These are phyloP conservation scores for Triangularia setosa DNA, from an alignment of 2,329 filamentous ascomycete genomes.

Conservation along the genomic window DNA sequence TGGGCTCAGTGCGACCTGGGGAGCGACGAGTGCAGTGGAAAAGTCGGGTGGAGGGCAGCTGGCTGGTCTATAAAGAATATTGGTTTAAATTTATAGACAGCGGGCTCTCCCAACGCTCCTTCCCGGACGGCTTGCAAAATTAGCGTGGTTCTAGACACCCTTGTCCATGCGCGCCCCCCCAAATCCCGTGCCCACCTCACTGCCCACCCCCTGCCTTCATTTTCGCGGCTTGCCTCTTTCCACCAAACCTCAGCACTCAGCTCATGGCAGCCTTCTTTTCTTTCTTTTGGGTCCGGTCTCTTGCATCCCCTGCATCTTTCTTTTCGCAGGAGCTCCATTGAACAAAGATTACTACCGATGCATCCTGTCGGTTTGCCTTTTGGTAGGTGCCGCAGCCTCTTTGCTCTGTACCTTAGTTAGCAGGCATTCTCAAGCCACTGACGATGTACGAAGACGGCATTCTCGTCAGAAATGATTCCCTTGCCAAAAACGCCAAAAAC, in stretches of 20 bases:
- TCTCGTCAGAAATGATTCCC: neutral
- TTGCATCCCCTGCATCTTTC: neutral
- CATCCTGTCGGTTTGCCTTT: neutral
- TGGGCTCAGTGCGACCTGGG: constrained; percentile 17
- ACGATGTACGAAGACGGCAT: neutral
- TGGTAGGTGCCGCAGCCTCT: neutral
- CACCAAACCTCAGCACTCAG: constrained; percentile 1
- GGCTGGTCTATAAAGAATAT: constrained; percentile 28
- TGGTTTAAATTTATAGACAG: constrained; percentile 31
- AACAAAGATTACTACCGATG: neutral
- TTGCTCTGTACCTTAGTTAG: neutral
- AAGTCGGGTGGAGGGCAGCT: constrained; percentile 27
- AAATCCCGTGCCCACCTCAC: constrained; percentile 18
- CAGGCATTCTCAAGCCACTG: neutral
- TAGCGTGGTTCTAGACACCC: constrained; percentile 26
- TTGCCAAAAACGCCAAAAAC: neutral
- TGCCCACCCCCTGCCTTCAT: constrained; percentile 2
- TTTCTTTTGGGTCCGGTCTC: neutral
- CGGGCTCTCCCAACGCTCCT: constrained; percentile 27
- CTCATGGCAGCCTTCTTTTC: neutral
- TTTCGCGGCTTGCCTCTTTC: constrained; percentile 2
- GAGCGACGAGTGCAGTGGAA: constrained; percentile 25
- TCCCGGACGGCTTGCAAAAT: constrained; percentile 22
- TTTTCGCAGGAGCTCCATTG: neutral
- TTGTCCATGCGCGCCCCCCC: constrained; percentile 23